phyloP scores from a whole-genome alignment of 2,329 filamentous ascomycete species.

The Teratosphaeriaceae sp. region DNA sequence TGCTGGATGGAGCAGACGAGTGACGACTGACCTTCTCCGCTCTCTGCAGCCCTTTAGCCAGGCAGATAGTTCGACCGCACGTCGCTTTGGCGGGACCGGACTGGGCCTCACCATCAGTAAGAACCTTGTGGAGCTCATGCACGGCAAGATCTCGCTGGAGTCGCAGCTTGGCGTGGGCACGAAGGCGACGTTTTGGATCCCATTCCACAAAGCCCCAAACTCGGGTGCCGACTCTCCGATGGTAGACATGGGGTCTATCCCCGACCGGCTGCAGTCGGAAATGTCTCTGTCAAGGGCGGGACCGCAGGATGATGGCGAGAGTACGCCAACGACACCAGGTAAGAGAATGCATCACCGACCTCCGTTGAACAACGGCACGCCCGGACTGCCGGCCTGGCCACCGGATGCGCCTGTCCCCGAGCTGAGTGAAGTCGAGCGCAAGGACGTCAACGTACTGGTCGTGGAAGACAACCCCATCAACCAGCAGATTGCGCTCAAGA shows the following conservation, averaged over 20 bases:
- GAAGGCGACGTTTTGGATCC: constrained; percentile 68
- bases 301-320: constrained; percentile 52
- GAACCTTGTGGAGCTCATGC: constrained; percentile 73
- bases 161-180: constrained; percentile 63
- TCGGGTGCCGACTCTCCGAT: constrained; percentile 44
- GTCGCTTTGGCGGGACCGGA: constrained; percentile 72
- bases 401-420: constrained; percentile 43
- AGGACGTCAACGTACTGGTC: constrained; percentile 62
- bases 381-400: constrained; percentile 22
- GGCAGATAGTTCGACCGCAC: constrained; percentile 71
- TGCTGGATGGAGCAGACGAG: no score
- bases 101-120: constrained; percentile 75
- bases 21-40: no score
- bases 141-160: constrained; percentile 63
- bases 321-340: constrained; percentile 21
- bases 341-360: constrained; percentile 13
- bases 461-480: constrained; percentile 69
- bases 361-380: constrained; percentile 10
- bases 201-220: constrained; percentile 64
- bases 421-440: constrained; percentile 51
- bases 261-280: constrained; percentile 57
- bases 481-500: constrained; percentile 64
- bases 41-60: constrained; percentile 78
- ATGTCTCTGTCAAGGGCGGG: constrained; percentile 57
- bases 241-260: constrained; percentile 57